Percentiles rank a stretch among this genome's conserved stretches.
Evolutionary conservation across 306 rosid species (phyloP).

Genomic region (Biancaea sappan): DNA sequence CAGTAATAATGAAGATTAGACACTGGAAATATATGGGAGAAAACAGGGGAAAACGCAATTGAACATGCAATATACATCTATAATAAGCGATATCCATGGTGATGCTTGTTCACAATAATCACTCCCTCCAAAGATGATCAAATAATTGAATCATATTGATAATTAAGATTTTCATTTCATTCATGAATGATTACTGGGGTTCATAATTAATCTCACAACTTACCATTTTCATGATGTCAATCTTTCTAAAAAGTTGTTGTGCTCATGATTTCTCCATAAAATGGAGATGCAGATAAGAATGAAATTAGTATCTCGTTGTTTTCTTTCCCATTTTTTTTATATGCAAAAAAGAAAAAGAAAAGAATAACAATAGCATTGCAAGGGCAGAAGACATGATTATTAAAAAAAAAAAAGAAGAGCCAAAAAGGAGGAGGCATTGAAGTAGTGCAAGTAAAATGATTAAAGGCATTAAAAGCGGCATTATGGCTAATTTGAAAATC

Average conservation of each 20-base stretch:
- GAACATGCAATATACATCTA: background rate
- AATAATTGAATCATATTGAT: no score
- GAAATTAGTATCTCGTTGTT: background rate
- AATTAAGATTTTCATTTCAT: no score
- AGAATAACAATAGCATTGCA: background rate
- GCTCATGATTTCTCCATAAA: constrained; percentile 27
- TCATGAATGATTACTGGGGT: constrained; percentile 15
- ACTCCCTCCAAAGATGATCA: no score
- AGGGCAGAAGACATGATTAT: background rate
- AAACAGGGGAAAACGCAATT: background rate
- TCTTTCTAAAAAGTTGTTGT: constrained; percentile 9
- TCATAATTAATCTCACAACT: constrained; percentile 26
- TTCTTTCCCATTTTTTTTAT: background rate
- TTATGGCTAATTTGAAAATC: constrained; percentile 29
- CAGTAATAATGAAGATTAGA: no score
- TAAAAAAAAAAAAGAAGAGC: background rate
- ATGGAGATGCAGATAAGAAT: background rate
- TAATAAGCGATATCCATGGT: background rate
- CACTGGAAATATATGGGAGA: background rate
- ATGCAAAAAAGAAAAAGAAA: background rate
- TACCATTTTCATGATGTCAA: background rate
- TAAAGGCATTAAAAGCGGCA: constrained; percentile 15
- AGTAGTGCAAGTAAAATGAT: constrained; percentile 16
- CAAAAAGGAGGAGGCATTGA: background rate
- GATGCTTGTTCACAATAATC: background rate